Evolutionary conservation across 2,329 filamentous ascomycete genomes (phyloP), one percentile per base, ranked within the genome.

Genomic region (Alternaria panax): DNA sequence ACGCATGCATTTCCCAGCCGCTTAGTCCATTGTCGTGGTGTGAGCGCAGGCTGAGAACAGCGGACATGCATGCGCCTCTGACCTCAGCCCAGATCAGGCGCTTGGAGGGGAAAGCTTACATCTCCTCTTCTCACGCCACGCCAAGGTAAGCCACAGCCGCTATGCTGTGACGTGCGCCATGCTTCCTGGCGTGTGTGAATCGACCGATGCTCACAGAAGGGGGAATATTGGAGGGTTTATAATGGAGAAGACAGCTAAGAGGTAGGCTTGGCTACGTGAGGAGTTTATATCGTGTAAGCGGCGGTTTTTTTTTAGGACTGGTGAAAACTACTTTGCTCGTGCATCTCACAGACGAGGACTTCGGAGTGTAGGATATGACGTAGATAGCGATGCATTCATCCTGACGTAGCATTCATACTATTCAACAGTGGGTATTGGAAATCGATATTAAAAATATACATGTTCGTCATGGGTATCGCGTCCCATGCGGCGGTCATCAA

Each of bases 361-460:
- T n/a, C n/a, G n/a, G n/a, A n/a, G n/a, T n/a, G n/a, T n/a, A n/a
- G n/a, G n/a, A n/a, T n/a, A n/a, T n/a, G n/a, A n/a, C n/a, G n/a
- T n/a, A n/a, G n/a, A n/a, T n/a, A n/a, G n/a, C n/a, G n/a, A n/a
- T n/a, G n/a, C n/a, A n/a, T n/a, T n/a, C 30, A 56, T 25, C 20
- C 12, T 32, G 20, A 55, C 12, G 16, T 38, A n/a, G 16, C 3
- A 18, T 36, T 46, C 16, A 34, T 5, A 32, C 18, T 40, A 22
- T 27, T 43, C 25, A 51, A 42, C 7, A 14, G 8, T 46, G 57
- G 57, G 57, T 59, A 59, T 59, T 56, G n/a, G 32, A 56, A 55
- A 18, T 36, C 4, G 22, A 16, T 34, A 56, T 59, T 56, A 56
- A 59, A 59, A 47, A 40, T 24, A 43, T 56, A 56, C 30, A 40